A percentile compares a stretch with the other conserved stretches of the same genome.
phyloP scores from a whole-genome alignment of 805 yeast genomes.

The Candida krabiensis region DNA sequence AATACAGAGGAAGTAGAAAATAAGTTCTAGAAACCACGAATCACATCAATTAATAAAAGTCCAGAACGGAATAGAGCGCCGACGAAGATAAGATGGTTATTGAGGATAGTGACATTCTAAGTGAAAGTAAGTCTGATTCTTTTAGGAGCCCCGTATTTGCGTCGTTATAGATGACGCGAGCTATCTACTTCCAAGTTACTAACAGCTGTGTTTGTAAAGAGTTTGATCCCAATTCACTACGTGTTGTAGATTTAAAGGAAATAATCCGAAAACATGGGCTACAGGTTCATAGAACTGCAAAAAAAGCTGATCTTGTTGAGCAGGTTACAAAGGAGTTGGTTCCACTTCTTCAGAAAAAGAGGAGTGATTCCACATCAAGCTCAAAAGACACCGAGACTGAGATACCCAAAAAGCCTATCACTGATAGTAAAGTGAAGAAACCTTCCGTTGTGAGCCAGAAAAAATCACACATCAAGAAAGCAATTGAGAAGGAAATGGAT shows the following conservation, averaged over 20 bases:
- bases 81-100: too few relatives aligned
- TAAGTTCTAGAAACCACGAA: too few relatives aligned
- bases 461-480: background rate
- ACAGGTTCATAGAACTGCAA: constrained; percentile 51
- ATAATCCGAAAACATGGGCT: constrained; percentile 59
- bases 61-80: too few relatives aligned
- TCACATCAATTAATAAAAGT: too few relatives aligned
- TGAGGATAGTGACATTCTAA: too few relatives aligned
- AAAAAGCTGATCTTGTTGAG: constrained; percentile 60
- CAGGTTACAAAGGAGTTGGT: constrained; percentile 10
- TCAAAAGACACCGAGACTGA: background rate
- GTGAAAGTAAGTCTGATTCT: too few relatives aligned
- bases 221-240: constrained; percentile 62
- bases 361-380: background rate
- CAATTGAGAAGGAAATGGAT: background rate
- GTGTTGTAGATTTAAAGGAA: constrained; percentile 64
- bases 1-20: too few relatives aligned
- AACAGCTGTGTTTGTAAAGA: constrained; percentile 31
- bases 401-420: background rate
- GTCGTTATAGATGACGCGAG: too few relatives aligned
- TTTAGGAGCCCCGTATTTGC: too few relatives aligned
- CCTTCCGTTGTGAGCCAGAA: background rate
- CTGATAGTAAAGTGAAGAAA: background rate
- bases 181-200: too few relatives aligned
- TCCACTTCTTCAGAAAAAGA: constrained; percentile 7